These are phyloP conservation scores for Chenopodium berlandieri DNA, from an alignment of 148 eudicot species.

Conservation along the genomic window DNA sequence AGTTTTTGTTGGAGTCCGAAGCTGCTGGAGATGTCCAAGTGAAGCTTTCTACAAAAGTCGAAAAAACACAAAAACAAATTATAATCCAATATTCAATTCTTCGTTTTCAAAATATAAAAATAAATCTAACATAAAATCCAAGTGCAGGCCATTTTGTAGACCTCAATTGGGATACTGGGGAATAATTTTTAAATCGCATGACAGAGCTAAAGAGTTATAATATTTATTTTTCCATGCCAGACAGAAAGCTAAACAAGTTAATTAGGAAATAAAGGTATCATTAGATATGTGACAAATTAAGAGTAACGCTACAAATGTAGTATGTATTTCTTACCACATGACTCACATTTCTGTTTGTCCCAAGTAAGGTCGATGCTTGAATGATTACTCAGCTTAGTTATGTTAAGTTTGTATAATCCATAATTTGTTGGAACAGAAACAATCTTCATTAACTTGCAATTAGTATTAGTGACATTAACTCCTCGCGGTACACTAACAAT, in stretches of 20 bases:
- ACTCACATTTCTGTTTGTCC: conserved; percentile 4
- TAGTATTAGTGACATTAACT: not conserved
- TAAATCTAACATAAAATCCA: too few species aligned
- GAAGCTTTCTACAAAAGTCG: not conserved
- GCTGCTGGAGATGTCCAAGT: not conserved
- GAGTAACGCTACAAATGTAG: not conserved
- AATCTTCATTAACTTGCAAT: conserved; percentile 18
- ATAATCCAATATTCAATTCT: not conserved
- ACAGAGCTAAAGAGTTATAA: not conserved
- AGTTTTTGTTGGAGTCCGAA: not conserved
- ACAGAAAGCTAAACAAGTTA: not conserved
- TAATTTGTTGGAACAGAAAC: not conserved
- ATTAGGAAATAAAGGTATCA: too few species aligned
- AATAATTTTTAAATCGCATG: too few species aligned
- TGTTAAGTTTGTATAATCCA: not conserved
- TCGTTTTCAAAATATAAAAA: too few species aligned
- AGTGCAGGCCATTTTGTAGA: too few species aligned
- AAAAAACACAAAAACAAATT: not conserved
- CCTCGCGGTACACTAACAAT: not conserved
- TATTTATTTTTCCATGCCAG: not conserved
- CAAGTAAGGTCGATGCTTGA: conserved; percentile 20
- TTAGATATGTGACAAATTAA: too few species aligned
- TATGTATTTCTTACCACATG: not conserved
- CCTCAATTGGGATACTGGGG: too few species aligned
- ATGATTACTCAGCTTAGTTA: not conserved